These are phyloP conservation scores for Serendipita vermifera DNA, from an alignment of 768 basidiomycete species.

Conservation along the genomic window DNA sequence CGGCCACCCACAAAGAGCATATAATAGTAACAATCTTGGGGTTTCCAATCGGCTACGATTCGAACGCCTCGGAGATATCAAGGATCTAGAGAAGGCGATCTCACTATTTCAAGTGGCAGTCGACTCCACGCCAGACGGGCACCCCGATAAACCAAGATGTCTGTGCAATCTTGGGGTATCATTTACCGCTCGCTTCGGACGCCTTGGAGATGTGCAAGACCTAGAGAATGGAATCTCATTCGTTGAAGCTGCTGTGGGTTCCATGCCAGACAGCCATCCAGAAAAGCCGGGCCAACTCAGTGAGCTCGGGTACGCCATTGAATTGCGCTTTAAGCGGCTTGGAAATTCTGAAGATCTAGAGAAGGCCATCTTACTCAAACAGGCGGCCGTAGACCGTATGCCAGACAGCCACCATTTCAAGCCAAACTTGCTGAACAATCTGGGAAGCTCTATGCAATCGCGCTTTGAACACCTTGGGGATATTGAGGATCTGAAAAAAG, in stretches of 20 bases:
- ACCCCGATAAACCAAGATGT: conserved; percentile 13
- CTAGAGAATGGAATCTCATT: background rate
- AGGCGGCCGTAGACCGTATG: conserved; percentile 10
- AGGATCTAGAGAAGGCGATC: conserved; percentile 14
- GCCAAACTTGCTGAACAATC: conserved; percentile 11
- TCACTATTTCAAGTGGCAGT: conserved; percentile 6
- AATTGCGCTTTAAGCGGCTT: conserved; percentile 11
- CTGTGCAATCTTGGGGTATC: conserved; percentile 11
- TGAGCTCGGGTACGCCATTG: conserved; percentile 11
- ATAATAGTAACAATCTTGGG: conserved; percentile 11
- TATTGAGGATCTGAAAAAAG: conserved; percentile 2
- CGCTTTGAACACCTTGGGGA: conserved; percentile 14
- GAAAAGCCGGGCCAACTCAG: conserved; percentile 6
- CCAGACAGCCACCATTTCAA: conserved; percentile 13
- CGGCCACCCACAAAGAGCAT: conserved; percentile 9
- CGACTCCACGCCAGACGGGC: conserved; percentile 7
- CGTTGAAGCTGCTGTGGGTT: background rate
- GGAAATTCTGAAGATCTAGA: conserved; percentile 13
- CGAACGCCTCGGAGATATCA: conserved; percentile 5
- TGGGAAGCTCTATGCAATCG: background rate
- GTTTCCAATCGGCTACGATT: conserved; percentile 1
- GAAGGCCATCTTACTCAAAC: background rate
- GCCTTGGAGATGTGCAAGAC: conserved; percentile 7
- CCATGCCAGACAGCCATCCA: conserved; percentile 13
- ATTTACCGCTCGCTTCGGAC: conserved; percentile 12